These are phyloP conservation scores for Lepraria neglecta DNA, from an alignment of 495 filamentous ascomycete genomes.

Conservation along the genomic window DNA sequence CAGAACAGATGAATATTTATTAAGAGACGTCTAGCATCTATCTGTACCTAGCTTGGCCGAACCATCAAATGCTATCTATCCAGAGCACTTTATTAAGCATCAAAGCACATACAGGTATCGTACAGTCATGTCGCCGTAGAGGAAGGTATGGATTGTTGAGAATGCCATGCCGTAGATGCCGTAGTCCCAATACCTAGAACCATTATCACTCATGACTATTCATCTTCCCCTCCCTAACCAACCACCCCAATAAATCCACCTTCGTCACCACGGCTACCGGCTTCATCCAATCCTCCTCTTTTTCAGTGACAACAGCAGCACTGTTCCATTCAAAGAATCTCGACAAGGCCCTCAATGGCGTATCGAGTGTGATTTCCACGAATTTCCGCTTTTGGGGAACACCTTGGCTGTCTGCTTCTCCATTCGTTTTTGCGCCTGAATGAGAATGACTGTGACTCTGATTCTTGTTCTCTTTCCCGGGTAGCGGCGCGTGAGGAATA, in stretches of 20 bases:
- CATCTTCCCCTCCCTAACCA: conserved; percentile 64
- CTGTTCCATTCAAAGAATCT: conserved; percentile 97
- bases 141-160: too few species aligned
- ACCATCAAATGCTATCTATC: too few species aligned
- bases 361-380: conserved; percentile 89
- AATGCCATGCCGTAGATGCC: too few species aligned
- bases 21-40: too few species aligned
- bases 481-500: conserved; percentile 14
- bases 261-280: conserved; percentile 92
- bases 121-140: too few species aligned
- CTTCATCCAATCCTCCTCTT: conserved; percentile 55
- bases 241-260: conserved; percentile 88
- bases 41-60: too few species aligned
- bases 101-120: too few species aligned
- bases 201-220: neutral
- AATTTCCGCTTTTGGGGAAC: conserved; percentile 57
- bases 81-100: too few species aligned
- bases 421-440: conserved; percentile 22
- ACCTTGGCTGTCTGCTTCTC: conserved; percentile 25
- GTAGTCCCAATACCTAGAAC: too few species aligned
- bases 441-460: neutral
- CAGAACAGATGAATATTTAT: too few species aligned
- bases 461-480: conserved; percentile 1
- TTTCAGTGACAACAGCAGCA: conserved; percentile 86
- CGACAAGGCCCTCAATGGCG: conserved; percentile 72